Base-by-base conservation (phyloP, 768 basidiomycete genomes). In the Ramaria rubella region DNA sequence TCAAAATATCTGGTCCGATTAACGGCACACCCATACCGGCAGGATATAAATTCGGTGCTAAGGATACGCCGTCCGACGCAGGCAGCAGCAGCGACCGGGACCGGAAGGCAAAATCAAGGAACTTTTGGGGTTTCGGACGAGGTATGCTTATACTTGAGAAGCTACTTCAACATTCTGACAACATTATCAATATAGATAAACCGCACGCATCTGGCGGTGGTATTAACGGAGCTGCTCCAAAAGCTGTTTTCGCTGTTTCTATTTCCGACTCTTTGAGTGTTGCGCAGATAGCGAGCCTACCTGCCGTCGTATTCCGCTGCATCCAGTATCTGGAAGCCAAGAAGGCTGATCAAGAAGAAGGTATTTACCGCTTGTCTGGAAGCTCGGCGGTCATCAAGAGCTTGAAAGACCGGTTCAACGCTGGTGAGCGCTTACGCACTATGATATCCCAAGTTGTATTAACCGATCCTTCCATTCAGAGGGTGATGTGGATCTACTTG, bases 291-390 rank as follows among this genome's bases (percentile, higher is more conserved):
- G 94, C 87, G 52, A 86, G 87, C 63, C 76, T 99, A 21, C 96
- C 96, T 3, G 91, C 95, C 6, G 87, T 97, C 63, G 86, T 96
- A 31, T 99, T 94, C 76, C 83, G 96, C 53, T 89, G 87, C 62
- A 94, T 99, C 62, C 86, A 96, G 66, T 99, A 95, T 72, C 75
- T 99, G 55, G 92, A 98, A 73, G 81, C 83, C 19, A 94, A 94
- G 75, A 81, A 90, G 68, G 95, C 96, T 21, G 91, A 97, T 59
- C 84, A 90, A 62, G 96, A 99, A 66, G 96, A 99, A 71, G 96
- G 96, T 31, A 95, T 99, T 58, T 99, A 97, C 72, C 85, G 96
- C 58, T 73, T 99, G 58, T 94, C 89, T 66, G 94, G 94, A 23
- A 94, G 91, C 68, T 90, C 92, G 60, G 89, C 93, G 31, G 93